Base-by-base conservation (phyloP, 1,284 basidiomycete species). In the Melampsora occidentalis region DNA sequence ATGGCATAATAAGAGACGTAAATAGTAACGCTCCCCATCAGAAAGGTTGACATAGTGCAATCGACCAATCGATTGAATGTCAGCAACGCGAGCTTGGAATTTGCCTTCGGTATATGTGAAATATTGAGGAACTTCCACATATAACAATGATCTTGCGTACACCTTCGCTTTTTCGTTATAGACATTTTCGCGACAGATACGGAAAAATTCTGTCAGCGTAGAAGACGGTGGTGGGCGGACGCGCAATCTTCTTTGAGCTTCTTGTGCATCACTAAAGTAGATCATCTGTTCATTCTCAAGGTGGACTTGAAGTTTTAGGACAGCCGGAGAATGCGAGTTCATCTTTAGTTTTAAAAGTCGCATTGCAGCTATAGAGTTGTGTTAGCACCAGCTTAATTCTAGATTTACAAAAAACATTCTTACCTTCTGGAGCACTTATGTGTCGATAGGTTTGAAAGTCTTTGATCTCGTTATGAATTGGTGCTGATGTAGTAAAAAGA, bases 61-160 rank as follows among this genome's bases (percentile, higher is more conserved):
- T 18, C 69, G 3, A 2, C 53, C 57, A 10, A 70, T 42, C 7
- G 68, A 25, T 9, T 69, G n/a, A 10, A 5, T 46, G 1, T 42
- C 1, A 20, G 7, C 28, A 2, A 25, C 5, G 2, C 48, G 46
- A 1, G 42, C 5, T 80, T 51, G 7, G 70, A 81, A 85, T 53
- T 57, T 28, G 3, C 9, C 49, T 6, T 48, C 9, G n/a, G n/a
- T n/a, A n/a, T n/a, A n/a, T n/a, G n/a, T n/a, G n/a, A n/a, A n/a
- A n/a, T n/a, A n/a, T n/a, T 51, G 14, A 7, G 66, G 66, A 14
- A 69, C 18, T 51, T 69, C 46, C 1, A 9, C 6, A 33, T 69
- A 69, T 28, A 49, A 46, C 6, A 51, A 53, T 1, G 35, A 35
- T 69, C 66, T n/a, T 22, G 10, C 16, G 66, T 49, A 18, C 1